Evolutionary conservation across 768 basidiomycete species (phyloP).

Genomic region (Mycena alexandri): DNA sequence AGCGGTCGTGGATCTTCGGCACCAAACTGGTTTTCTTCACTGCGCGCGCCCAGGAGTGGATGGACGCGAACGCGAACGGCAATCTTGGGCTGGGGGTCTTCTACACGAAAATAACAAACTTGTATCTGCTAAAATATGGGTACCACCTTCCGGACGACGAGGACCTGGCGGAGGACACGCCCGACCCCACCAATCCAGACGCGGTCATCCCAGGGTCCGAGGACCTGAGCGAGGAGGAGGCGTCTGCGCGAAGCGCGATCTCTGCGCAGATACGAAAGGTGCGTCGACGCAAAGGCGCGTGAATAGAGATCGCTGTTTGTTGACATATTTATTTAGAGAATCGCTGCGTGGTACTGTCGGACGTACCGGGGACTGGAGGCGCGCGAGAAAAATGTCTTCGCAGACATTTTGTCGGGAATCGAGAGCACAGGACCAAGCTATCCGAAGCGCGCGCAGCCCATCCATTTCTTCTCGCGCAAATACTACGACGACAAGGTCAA

Average conservation of each 20-base stretch:
- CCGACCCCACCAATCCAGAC: slow-evolving; percentile 1
- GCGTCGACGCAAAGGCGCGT: no score
- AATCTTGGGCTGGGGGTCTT: not conserved
- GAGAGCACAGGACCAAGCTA: no score
- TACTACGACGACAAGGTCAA: slow-evolving; percentile 5
- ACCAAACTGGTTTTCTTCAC: not conserved
- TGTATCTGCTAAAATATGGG: slow-evolving; percentile 3
- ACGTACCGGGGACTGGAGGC: not conserved
- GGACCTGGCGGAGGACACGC: slow-evolving; percentile 1
- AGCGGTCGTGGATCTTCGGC: not conserved
- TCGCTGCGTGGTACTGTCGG: slow-evolving; percentile 5
- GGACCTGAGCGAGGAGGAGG: not conserved
- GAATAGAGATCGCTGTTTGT: no score
- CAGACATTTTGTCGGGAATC: not conserved
- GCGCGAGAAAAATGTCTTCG: no score
- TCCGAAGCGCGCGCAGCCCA: not conserved
- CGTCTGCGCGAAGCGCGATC: not conserved
- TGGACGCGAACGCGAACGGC: not conserved
- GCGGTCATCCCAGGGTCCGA: not conserved
- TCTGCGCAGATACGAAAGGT: not conserved
- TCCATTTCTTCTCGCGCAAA: slow-evolving; percentile 1
- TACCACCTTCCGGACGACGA: slow-evolving; percentile 4
- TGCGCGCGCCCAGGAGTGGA: not conserved
- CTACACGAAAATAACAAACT: not conserved
- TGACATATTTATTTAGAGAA: not conserved